Conservation (phyloP, 2,329 filamentous ascomycete genomes). For the Calonectria montana region DNA sequence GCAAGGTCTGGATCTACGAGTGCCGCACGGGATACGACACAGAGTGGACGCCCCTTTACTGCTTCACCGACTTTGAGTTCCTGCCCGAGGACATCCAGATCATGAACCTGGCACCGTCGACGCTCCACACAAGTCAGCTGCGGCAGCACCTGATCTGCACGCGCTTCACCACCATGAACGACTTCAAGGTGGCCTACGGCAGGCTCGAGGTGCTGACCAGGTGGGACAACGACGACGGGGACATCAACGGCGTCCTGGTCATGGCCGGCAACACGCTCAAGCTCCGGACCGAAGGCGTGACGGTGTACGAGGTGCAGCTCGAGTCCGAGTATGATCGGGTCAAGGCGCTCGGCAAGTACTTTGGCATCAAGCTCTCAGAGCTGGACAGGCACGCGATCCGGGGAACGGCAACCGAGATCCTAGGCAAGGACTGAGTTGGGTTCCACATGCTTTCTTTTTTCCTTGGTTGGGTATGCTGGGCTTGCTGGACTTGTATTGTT, state of each 20-base stretch:
- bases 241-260: conserved; percentile 52
- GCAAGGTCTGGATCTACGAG: conserved; percentile 55
- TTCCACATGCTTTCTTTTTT: neutral
- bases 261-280: conserved; percentile 60
- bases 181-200: conserved; percentile 55
- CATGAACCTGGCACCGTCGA: conserved; percentile 56
- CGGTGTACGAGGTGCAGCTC: conserved; percentile 54
- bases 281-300: conserved; percentile 47
- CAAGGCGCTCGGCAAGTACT: conserved; percentile 60
- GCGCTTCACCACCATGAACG: conserved; percentile 46
- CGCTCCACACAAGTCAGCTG: conserved; percentile 51
- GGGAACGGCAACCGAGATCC: conserved; percentile 46
- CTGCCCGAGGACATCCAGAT: conserved; percentile 58
- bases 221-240: conserved; percentile 40
- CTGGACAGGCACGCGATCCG: conserved; percentile 61
- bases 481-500: neutral
- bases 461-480: neutral
- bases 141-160: conserved; percentile 51
- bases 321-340: conserved; percentile 61
- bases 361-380: conserved; percentile 58
- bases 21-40: conserved; percentile 34
- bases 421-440: neutral
- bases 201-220: conserved; percentile 56
- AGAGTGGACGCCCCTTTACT: conserved; percentile 61
- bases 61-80: conserved; percentile 63